Percentiles rank a stretch among this genome's conserved stretches.
phyloP scores from a whole-genome alignment of 2,329 filamentous ascomycete genomes.

The Nigrograna mackinnonii region DNA sequence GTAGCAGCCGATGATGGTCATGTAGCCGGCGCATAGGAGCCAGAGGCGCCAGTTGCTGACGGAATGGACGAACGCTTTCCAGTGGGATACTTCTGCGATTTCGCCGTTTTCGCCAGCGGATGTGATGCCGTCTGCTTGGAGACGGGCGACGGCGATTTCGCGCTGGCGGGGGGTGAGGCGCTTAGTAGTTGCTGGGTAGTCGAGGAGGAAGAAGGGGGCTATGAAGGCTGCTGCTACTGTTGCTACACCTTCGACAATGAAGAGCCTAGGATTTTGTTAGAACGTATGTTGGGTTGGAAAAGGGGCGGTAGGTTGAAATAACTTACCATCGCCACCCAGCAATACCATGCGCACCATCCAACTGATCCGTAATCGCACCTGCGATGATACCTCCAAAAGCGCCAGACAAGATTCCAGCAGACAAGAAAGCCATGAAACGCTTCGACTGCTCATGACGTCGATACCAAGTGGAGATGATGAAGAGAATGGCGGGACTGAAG shows the following conservation, averaged over 20 bases:
- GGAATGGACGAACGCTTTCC: constrained; percentile 21
- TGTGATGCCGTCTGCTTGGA: constrained; percentile 27
- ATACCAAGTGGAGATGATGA: constrained; percentile 30
- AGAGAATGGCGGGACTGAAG: constrained; percentile 25
- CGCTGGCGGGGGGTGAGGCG: constrained; percentile 50
- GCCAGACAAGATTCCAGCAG: constrained; percentile 21
- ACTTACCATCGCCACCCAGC: constrained; percentile 24
- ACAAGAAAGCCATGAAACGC: constrained; percentile 27
- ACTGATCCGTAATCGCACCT: constrained; percentile 18
- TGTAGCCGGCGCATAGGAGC: constrained; percentile 24
- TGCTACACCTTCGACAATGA: constrained; percentile 27
- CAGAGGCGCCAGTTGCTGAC: constrained; percentile 25
- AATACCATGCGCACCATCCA: constrained; percentile 22
- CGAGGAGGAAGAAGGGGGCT: constrained; percentile 25
- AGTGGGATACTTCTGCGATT: constrained; percentile 18
- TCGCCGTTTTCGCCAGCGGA: constrained; percentile 19
- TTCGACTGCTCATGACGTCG: constrained; percentile 26
- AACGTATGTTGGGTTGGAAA: not conserved
- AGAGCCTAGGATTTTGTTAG: constrained; percentile 14
- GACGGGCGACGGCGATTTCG: constrained; percentile 31
- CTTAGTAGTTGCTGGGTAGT: constrained; percentile 38
- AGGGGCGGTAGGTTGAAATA: not conserved
- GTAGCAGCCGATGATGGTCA: constrained; percentile 31
- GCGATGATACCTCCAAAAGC: constrained; percentile 26
- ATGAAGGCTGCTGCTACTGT: constrained; percentile 21